These are phyloP conservation scores for Oryza meyeriana DNA, from an alignment of 176 grass and related monocot species.

Conservation along the genomic window DNA sequence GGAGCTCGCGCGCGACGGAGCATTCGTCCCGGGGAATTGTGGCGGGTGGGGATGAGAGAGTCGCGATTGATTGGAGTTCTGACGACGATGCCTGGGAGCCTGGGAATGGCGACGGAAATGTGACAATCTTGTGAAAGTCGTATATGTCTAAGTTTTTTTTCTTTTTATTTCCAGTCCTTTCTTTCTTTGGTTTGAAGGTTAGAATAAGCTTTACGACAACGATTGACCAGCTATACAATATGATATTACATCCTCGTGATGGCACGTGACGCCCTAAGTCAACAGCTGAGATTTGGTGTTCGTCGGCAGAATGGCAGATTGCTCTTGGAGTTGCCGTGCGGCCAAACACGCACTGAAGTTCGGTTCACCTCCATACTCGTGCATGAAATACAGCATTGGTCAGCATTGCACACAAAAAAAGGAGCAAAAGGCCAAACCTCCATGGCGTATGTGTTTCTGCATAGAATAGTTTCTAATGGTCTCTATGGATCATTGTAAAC, in stretches of 20 bases:
- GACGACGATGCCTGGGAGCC: neutral
- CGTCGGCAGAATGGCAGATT: neutral
- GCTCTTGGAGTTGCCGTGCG: neutral
- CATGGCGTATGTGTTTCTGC: constrained; percentile 5
- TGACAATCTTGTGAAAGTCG: no score
- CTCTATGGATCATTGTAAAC: neutral
- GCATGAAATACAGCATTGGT: neutral
- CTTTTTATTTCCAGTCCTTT: neutral
- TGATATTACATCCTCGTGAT: neutral
- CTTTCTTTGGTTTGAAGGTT: neutral
- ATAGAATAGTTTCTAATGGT: neutral
- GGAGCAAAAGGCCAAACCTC: neutral
- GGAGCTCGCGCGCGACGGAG: neutral
- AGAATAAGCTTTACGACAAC: neutral
- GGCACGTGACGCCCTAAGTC: constrained; percentile 8
- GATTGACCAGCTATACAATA: constrained; percentile 23
- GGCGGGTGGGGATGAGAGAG: neutral
- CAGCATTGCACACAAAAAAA: neutral
- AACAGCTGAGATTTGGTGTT: neutral
- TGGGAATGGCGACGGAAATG: neutral
- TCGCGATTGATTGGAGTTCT: neutral
- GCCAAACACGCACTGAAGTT: constrained; percentile 29
- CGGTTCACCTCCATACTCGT: constrained; percentile 10
- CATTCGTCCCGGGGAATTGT: neutral
- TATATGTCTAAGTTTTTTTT: no score